Evolutionary conservation across 2,329 filamentous ascomycete species (phyloP), one percentile per base, ranked within the genome.

Genomic region (Thermochaetoides dissita): DNA sequence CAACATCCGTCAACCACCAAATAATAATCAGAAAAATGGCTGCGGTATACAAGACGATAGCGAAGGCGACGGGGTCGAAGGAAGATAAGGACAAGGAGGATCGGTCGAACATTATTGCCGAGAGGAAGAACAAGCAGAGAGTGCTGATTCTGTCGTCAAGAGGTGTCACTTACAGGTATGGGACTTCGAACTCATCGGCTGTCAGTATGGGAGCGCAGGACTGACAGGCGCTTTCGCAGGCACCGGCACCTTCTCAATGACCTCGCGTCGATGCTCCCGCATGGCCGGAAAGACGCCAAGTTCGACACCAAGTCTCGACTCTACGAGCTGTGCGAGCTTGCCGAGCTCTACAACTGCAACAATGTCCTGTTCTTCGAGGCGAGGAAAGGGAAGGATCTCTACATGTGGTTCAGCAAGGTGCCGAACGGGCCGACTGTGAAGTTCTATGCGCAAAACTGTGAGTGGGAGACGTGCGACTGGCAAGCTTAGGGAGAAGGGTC

Each of bases 321-420:
- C 53, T 73, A 78, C 72, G 69, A 83, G 59, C 74, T 94, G 40
- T 91, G 91, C 64, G 84, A 88, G 56, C 57, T 67, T 34, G 74
- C 74, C 33, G 76, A 81, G 50, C 72, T 89, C 30, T 86, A 88
- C 69, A 87, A 85, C 59, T 89, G 83, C 74, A 89, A 89, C 66
- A 84, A 88, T 60, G 74, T 88, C 46, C 73, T 95, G 48, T 98
- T 94, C 67, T 93, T 95, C 59, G 89, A 98, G 66, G 88, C 88
- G 37, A 74, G 88, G 46, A 98, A 96, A 64, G 84, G 82, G 46
- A 81, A 94, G 64, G 91, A 96, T 68, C 69, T 96, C 12, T 98
- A 96, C 63, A 69, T 93, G 48, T 95, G 87, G 87, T 75, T 95
- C 57, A 79, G 82, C 62, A 94, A 93, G 58, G 81, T 87, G 2